These are phyloP conservation scores for Conticribra guillardii DNA, from an alignment of 108 stramenopile species.

Conservation along the genomic window DNA sequence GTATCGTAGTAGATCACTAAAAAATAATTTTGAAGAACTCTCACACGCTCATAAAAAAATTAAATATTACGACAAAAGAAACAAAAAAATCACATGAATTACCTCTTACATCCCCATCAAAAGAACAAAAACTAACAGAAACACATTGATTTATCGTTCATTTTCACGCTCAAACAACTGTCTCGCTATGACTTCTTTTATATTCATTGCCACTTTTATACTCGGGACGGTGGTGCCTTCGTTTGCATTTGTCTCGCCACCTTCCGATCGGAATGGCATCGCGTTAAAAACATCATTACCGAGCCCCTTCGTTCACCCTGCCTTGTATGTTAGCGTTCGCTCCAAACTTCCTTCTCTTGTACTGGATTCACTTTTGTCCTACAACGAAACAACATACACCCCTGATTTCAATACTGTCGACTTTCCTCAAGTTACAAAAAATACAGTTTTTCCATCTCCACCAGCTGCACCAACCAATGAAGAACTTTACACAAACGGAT, in stretches of 20 bases:
- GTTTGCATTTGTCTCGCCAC: not conserved
- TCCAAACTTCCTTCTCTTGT: not conserved
- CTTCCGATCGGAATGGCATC: not conserved
- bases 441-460: slow-evolving; percentile 16
- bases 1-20: too few species aligned
- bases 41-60: too few species aligned
- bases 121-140: too few species aligned
- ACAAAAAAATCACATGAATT: too few species aligned
- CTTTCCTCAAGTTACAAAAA: not conserved
- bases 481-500: slow-evolving; percentile 12
- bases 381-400: not conserved
- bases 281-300: not conserved
- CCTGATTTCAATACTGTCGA: not conserved
- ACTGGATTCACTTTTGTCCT: not conserved
- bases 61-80: too few species aligned
- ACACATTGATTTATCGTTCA: too few species aligned
- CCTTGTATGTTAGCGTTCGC: not conserved
- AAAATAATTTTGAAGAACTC: too few species aligned
- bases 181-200: not conserved
- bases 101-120: too few species aligned
- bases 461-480: slow-evolving; percentile 15
- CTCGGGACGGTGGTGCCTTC: not conserved
- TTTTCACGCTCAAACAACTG: not conserved
- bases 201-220: not conserved
- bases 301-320: not conserved